Evolutionary conservation across 1,284 basidiomycete genomes (phyloP), one percentile per base, ranked within the genome.

Genomic region (Ganoderma boninense): DNA sequence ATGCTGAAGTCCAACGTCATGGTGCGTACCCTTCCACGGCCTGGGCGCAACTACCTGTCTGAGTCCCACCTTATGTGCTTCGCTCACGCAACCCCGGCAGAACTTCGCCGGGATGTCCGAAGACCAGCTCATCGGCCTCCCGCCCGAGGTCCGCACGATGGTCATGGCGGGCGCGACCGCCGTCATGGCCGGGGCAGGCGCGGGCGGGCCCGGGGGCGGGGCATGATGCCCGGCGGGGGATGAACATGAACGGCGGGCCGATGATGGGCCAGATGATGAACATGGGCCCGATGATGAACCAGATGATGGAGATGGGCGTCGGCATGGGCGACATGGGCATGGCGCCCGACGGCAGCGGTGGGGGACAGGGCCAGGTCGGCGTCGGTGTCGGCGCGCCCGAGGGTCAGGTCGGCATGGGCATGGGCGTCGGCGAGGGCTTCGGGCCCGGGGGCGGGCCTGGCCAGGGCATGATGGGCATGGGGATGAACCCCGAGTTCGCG

Each of bases 21-120:
- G 69, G 93, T 95, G 76, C 74, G 92, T 85, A 38, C 13, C 23
- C 13, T 26, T 52, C 23, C 23, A 5, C 29, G 29, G 29, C 29
- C 2, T 32, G 29, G 29, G 29, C 29, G 29, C 49, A 26, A 14
- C 23, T 8, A 23, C 0, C 46, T n/a, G n/a, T 49, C 16, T 11
- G 4, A 49, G 54, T 56, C 10, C 10, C 23, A 26, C 8, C 49
- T 3, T 23, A 16, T 20, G 7, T 57, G 49, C 23, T 52, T 0
- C n/a, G 67, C 64, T 10, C 59, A n/a, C 54, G 63, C 49, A 2
- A 7, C 42, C 29, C 42, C 40, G n/a, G 35, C 71, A 95, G 93
- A 93, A 91, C 78, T 94, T 95, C 77, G 85, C 94, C 1, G 93
- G 90, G 13, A 91, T 95, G 89, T 87, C 88, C 29, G 93, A 95